Percentiles rank a stretch among this genome's conserved stretches.
These are phyloP conservation scores for Secale cereale DNA, from an alignment of 176 grass and related monocot species.

Conservation along the genomic window DNA sequence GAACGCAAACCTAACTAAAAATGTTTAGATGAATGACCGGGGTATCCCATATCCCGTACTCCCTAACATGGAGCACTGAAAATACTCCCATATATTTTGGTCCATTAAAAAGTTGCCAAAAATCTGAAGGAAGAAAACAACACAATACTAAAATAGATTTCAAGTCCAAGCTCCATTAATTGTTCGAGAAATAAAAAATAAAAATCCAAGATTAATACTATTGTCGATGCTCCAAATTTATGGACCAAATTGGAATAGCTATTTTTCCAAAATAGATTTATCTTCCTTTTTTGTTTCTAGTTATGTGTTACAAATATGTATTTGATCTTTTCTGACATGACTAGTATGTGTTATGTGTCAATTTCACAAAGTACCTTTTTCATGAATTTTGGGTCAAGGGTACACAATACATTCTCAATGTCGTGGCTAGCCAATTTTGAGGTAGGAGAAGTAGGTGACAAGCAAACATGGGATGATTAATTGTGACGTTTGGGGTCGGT, in stretches of 20 bases:
- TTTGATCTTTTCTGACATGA: too few relatives aligned
- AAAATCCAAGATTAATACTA: too few relatives aligned
- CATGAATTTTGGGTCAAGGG: too few relatives aligned
- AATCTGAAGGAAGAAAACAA: not conserved
- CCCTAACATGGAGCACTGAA: not conserved
- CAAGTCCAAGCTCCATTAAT: not conserved
- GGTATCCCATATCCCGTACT: not conserved
- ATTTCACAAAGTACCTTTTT: too few relatives aligned
- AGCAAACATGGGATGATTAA: not conserved
- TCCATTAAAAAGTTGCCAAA: not conserved
- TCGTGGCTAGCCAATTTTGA: not conserved
- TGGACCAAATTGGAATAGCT: too few relatives aligned
- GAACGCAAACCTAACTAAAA: not conserved
- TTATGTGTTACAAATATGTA: too few relatives aligned
- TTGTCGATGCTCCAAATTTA: too few relatives aligned
- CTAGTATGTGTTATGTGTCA: too few relatives aligned
- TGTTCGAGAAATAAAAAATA: not conserved
- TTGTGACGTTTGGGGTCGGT: not conserved
- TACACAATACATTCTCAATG: not conserved
- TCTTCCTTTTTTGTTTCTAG: too few relatives aligned
- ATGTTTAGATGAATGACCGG: not conserved
- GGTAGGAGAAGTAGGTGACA: not conserved
- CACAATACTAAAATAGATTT: not conserved
- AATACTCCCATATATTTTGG: not conserved
- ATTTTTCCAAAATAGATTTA: too few relatives aligned